phyloP scores from a whole-genome alignment of 352 stramenopile species.

The Globisporangium megalacanthum region DNA sequence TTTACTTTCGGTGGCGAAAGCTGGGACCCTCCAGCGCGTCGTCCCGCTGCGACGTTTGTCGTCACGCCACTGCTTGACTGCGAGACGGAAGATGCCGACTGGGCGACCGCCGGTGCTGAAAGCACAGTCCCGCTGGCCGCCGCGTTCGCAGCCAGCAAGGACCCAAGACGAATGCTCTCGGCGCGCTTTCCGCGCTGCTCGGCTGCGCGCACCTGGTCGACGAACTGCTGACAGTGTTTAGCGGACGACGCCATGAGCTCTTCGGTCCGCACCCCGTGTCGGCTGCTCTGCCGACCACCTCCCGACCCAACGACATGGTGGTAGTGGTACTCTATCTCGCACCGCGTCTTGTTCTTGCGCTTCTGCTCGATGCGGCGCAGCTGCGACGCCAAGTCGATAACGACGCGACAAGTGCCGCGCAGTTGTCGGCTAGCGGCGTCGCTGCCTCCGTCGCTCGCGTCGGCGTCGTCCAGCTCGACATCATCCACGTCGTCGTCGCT shows the following conservation, averaged over 20 bases:
- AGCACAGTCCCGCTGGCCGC: neutral
- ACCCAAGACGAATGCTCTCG: conserved; percentile 24
- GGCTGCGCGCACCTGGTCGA: conserved; percentile 35
- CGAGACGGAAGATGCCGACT: neutral
- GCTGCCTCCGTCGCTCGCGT: conserved; percentile 3
- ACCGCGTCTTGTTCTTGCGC: conserved; percentile 54
- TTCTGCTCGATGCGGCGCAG: conserved; percentile 41
- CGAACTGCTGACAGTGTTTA: conserved; percentile 57
- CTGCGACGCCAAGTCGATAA: conserved; percentile 39
- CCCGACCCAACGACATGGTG: no score
- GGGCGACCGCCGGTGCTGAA: no score
- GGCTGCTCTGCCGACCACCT: neutral
- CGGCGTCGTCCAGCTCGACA: conserved; percentile 4
- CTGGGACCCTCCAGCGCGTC: neutral
- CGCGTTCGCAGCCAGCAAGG: conserved; percentile 11
- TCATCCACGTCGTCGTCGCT: conserved; percentile 22
- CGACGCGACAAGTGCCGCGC: conserved; percentile 17
- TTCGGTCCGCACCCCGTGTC: conserved; percentile 20
- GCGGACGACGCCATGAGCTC: conserved; percentile 72
- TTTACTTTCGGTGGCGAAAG: neutral
- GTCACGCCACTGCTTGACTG: neutral
- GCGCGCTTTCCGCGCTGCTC: conserved; percentile 31
- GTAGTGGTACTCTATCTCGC: conserved; percentile 38
- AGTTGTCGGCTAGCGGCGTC: conserved; percentile 10
- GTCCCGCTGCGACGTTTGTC: neutral